These are phyloP conservation scores for Phyllosticta citribraziliensis DNA, from an alignment of 2,329 filamentous ascomycete species.

Conservation along the genomic window DNA sequence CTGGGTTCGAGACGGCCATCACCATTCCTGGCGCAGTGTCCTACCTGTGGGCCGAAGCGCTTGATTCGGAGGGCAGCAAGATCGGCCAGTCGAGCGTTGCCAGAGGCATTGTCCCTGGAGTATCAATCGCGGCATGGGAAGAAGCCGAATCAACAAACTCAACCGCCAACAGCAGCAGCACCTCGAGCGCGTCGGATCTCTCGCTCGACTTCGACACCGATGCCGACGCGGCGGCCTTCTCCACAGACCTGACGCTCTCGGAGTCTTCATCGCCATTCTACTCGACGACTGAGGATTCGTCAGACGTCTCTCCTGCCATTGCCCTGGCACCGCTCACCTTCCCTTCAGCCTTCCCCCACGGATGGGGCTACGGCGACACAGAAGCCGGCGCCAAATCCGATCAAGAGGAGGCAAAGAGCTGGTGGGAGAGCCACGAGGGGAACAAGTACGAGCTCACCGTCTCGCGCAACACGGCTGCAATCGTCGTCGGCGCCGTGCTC, in stretches of 20 bases:
- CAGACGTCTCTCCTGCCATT: background rate
- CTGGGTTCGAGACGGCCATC: slow-evolving; percentile 8
- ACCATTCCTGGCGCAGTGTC: slow-evolving; percentile 1
- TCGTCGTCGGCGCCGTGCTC: background rate
- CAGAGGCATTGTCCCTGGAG: background rate
- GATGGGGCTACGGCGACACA: background rate
- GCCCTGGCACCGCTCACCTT: background rate
- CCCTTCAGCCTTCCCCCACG: background rate
- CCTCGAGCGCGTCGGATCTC: background rate
- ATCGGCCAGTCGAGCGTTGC: background rate
- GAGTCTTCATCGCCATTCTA: background rate
- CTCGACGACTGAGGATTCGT: background rate
- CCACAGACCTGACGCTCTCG: background rate
- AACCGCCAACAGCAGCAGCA: background rate
- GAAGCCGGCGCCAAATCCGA: background rate
- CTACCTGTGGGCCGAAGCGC: slow-evolving; percentile 1
- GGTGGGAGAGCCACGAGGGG: background rate
- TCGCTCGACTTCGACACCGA: background rate
- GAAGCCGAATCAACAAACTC: background rate
- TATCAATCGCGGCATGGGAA: background rate
- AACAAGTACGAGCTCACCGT: background rate
- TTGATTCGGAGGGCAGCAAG: background rate
- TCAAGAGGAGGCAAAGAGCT: background rate
- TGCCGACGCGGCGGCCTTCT: background rate
- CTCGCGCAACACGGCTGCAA: background rate